Conservation (phyloP, 805 yeast genomes). For the Priceomyces medius region DNA sequence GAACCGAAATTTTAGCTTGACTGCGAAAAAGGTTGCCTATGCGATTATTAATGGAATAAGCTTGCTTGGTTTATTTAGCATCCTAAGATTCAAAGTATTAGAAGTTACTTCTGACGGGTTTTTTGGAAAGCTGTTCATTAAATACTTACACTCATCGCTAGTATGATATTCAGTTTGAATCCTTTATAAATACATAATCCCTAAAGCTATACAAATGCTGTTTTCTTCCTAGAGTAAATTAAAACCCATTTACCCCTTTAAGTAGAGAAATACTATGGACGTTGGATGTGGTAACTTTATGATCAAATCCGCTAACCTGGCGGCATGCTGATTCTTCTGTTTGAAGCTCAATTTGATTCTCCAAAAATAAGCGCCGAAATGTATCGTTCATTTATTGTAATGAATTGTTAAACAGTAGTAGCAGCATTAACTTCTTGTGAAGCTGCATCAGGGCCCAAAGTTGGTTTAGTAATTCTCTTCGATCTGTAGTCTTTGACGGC, state of each 20-base stretch:
- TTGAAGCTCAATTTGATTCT: not conserved
- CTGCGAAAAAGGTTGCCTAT: slow-evolving; percentile 47
- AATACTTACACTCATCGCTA: slow-evolving; percentile 20
- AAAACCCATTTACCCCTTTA: not conserved
- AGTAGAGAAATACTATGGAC: not conserved
- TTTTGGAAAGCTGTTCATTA: slow-evolving; percentile 27
- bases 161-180: not conserved
- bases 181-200: not conserved
- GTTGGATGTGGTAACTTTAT: too few relatives aligned
- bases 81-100: slow-evolving; percentile 24
- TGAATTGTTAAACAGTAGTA: too few relatives aligned
- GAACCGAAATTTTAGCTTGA: slow-evolving; percentile 36
- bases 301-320: not conserved
- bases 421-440: slow-evolving; percentile 15
- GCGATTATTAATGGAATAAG: slow-evolving; percentile 35
- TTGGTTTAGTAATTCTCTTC: slow-evolving; percentile 63
- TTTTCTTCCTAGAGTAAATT: not conserved
- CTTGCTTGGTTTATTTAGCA: slow-evolving; percentile 35
- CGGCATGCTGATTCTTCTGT: not conserved
- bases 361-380: not conserved
- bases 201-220: not conserved
- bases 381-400: too few relatives aligned
- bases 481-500: slow-evolving; percentile 93
- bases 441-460: slow-evolving; percentile 59
- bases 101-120: slow-evolving; percentile 25